Evolutionary conservation across 2,329 filamentous ascomycete species (phyloP).

Genomic region (Scytalidium lignicola): DNA sequence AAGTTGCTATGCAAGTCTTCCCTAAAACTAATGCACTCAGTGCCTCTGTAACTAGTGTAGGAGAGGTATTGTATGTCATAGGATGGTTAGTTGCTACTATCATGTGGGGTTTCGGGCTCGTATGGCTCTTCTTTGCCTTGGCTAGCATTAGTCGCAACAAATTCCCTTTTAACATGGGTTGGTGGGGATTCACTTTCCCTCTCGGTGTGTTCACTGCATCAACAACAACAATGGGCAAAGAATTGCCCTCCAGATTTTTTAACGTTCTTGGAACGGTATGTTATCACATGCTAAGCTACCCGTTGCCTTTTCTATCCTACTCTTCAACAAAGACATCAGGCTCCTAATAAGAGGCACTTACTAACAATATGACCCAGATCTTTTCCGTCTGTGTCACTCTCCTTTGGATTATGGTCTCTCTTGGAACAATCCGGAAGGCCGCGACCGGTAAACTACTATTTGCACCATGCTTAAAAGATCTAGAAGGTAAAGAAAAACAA

Average conservation of each 20-base stretch:
- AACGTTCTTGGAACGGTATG: constrained; percentile 32
- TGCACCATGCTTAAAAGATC: constrained; percentile 46
- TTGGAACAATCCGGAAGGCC: constrained; percentile 42
- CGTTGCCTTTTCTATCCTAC: neutral
- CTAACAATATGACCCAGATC: constrained; percentile 28
- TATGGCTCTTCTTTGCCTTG: constrained; percentile 39
- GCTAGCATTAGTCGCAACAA: constrained; percentile 31
- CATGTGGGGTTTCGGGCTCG: constrained; percentile 41
- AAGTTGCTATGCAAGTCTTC: constrained; percentile 2
- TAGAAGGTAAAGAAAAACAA: neutral
- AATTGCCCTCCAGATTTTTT: constrained; percentile 40
- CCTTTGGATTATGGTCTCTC: constrained; percentile 50
- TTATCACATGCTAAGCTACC: neutral
- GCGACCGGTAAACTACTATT: constrained; percentile 45
- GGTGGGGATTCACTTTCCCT: constrained; percentile 44
- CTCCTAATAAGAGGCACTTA: neutral
- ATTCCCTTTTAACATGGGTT: constrained; percentile 42
- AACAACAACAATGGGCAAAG: constrained; percentile 33
- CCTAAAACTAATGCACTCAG: neutral
- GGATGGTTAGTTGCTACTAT: constrained; percentile 31
- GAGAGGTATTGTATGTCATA: constrained; percentile 1
- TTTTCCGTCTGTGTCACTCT: constrained; percentile 45
- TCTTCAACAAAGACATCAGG: neutral
- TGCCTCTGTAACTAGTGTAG: neutral
- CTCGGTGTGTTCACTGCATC: constrained; percentile 40